A percentile compares a stretch with the other conserved stretches of the same genome.
Evolutionary conservation across 768 basidiomycete genomes (phyloP).

Genomic region (Lepiota brunneoincarnata): DNA sequence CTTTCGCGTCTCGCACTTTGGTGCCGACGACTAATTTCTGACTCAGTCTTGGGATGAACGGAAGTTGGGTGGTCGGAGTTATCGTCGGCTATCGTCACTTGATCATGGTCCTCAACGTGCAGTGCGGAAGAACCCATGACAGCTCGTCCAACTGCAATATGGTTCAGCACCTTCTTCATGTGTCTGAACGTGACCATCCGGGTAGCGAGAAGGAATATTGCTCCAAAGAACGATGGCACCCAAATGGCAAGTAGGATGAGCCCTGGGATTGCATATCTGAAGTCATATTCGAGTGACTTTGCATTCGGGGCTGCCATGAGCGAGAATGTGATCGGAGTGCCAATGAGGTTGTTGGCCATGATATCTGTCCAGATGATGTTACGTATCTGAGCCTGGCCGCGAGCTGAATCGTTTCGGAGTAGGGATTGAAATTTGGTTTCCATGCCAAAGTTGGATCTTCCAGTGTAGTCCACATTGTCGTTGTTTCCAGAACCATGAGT

Average conservation of each 20-base stretch:
- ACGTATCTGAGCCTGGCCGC: slow-evolving; percentile 6
- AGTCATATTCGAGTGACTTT: slow-evolving; percentile 2
- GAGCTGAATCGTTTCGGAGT: neutral
- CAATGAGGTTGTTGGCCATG: slow-evolving; percentile 7
- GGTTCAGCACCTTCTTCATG: slow-evolving; percentile 5
- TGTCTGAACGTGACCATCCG: neutral
- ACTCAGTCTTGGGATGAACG: neutral
- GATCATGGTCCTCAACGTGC: neutral
- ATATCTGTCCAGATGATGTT: slow-evolving; percentile 10
- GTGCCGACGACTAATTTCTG: too few relatives aligned
- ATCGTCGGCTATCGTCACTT: neutral
- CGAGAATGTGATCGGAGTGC: neutral
- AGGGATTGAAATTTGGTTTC: neutral
- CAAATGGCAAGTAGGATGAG: slow-evolving; percentile 6
- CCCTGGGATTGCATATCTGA: slow-evolving; percentile 7
- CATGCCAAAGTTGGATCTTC: neutral
- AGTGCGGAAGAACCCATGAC: slow-evolving; percentile 6
- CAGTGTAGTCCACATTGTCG: neutral
- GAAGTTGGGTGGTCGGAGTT: neutral
- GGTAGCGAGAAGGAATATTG: neutral
- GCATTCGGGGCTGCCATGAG: neutral
- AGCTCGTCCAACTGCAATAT: slow-evolving; percentile 4
- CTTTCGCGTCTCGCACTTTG: too few relatives aligned
- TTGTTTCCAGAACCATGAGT: too few relatives aligned
- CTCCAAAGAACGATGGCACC: slow-evolving; percentile 4